Percentiles rank a stretch among this genome's conserved stretches.
These are phyloP conservation scores for Tricholoma saponaceum DNA, from an alignment of 768 basidiomycete species.

Conservation along the genomic window DNA sequence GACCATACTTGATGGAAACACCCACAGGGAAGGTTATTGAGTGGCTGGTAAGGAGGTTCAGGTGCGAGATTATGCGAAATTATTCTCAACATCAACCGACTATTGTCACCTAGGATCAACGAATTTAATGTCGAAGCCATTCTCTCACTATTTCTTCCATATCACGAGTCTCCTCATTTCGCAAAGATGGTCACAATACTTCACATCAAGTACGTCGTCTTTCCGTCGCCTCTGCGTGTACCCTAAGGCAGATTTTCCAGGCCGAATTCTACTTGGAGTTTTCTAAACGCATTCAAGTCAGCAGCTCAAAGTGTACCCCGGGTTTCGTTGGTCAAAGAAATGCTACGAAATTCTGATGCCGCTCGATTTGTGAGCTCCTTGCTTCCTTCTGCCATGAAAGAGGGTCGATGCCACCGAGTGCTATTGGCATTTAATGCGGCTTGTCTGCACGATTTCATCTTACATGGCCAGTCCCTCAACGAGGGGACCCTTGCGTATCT, in stretches of 20 bases:
- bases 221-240: neutral
- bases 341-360: constrained; percentile 67
- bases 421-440: constrained; percentile 82
- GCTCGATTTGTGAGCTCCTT: constrained; percentile 68
- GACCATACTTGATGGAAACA: constrained; percentile 76
- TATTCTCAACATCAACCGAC: constrained; percentile 2
- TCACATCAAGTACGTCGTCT: constrained; percentile 49
- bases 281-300: constrained; percentile 72
- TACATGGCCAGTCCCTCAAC: constrained; percentile 49
- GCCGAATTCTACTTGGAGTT: constrained; percentile 58
- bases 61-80: constrained; percentile 46
- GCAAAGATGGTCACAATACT: constrained; percentile 89
- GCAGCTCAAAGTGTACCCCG: constrained; percentile 75
- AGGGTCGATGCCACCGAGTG: constrained; percentile 54
- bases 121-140: constrained; percentile 87
- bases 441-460: constrained; percentile 75
- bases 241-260: constrained; percentile 29
- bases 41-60: constrained; percentile 92
- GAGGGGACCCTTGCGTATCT: constrained; percentile 65
- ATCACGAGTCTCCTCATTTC: constrained; percentile 93
- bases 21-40: constrained; percentile 84
- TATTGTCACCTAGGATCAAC: constrained; percentile 57
- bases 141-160: constrained; percentile 84
- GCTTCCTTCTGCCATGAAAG: constrained; percentile 56
- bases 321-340: constrained; percentile 67